phyloP scores from a whole-genome alignment of 805 yeast species.

The Kluyveromyces aestuarii region DNA sequence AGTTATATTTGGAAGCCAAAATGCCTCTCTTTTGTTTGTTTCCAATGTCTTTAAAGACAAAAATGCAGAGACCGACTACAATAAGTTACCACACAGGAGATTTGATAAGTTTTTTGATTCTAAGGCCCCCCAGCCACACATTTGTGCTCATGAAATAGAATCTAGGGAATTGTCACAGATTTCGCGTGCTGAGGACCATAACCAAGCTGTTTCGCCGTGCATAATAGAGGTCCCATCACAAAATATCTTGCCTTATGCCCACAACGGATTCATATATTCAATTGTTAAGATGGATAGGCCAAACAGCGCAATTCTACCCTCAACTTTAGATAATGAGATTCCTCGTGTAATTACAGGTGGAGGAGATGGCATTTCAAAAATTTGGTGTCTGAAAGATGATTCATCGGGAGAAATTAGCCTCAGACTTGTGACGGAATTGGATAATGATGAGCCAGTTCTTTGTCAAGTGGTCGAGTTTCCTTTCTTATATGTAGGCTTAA shows the following conservation, averaged over 20 bases:
- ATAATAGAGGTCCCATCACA: slow-evolving; percentile 59
- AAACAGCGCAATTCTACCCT: neutral
- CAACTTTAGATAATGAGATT: slow-evolving; percentile 4
- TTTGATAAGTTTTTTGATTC: slow-evolving; percentile 87
- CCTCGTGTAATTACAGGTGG: slow-evolving; percentile 60
- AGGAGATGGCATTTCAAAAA: slow-evolving; percentile 81
- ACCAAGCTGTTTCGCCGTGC: slow-evolving; percentile 5
- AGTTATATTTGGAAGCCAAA: slow-evolving; percentile 82
- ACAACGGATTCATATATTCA: slow-evolving; percentile 81
- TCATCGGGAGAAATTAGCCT: neutral
- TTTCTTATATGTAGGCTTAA: slow-evolving; percentile 75
- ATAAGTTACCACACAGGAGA: slow-evolving; percentile 51
- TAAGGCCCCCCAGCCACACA: slow-evolving; percentile 66
- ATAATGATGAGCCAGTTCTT: slow-evolving; percentile 61
- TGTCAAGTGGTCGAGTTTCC: slow-evolving; percentile 58
- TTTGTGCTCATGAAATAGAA: slow-evolving; percentile 23
- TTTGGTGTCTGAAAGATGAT: slow-evolving; percentile 50
- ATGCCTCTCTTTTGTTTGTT: slow-evolving; percentile 78
- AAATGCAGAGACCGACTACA: slow-evolving; percentile 18
- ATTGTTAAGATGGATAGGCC: slow-evolving; percentile 28
- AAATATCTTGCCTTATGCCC: slow-evolving; percentile 74
- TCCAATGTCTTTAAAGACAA: slow-evolving; percentile 26
- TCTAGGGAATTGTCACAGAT: neutral
- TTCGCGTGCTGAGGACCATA: neutral
- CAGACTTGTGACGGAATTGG: slow-evolving; percentile 19